Conservation (phyloP, 1,139 yeast species). For the Blastobotrys raffinosifermentans region DNA sequence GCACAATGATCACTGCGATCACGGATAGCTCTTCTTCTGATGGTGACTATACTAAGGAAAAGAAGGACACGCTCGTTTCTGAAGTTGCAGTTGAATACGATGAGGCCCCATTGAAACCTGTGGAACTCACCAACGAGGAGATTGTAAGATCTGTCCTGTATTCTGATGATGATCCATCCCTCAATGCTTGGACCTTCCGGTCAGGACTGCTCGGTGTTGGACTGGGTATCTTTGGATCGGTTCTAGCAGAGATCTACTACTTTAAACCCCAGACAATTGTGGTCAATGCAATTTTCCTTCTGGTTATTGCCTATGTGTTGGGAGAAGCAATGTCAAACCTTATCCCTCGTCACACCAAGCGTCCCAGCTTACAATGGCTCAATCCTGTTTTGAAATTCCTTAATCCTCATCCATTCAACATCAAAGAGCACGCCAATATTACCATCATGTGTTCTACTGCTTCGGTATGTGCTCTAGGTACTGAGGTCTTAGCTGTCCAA, state of each 20-base stretch:
- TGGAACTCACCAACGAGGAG: constrained; percentile 7
- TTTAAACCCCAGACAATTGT: constrained; percentile 32
- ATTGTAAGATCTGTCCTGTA: constrained; percentile 4
- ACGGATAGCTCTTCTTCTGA: neutral
- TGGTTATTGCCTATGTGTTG: constrained; percentile 28
- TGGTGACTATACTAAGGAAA: neutral
- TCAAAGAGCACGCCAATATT: constrained; percentile 52
- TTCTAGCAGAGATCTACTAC: constrained; percentile 30
- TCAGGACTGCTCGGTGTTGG: constrained; percentile 29
- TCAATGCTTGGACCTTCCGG: constrained; percentile 28
- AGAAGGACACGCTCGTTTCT: neutral
- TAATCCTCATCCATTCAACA: constrained; percentile 52
- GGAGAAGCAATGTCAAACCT: constrained; percentile 27
- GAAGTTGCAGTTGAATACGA: neutral
- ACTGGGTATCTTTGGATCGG: constrained; percentile 31
- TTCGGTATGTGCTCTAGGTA: constrained; percentile 52
- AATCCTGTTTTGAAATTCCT: constrained; percentile 21
- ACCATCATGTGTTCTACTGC: constrained; percentile 47
- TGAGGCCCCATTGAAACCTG: neutral
- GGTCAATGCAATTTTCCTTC: constrained; percentile 29
- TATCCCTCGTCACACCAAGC: constrained; percentile 25
- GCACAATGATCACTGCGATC: neutral
- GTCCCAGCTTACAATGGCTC: constrained; percentile 14
- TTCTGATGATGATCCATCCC: constrained; percentile 23
- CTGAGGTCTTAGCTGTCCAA: constrained; percentile 47